Base-by-base conservation (phyloP, 75 land plant species). In the Selaginella tamariscina region DNA sequence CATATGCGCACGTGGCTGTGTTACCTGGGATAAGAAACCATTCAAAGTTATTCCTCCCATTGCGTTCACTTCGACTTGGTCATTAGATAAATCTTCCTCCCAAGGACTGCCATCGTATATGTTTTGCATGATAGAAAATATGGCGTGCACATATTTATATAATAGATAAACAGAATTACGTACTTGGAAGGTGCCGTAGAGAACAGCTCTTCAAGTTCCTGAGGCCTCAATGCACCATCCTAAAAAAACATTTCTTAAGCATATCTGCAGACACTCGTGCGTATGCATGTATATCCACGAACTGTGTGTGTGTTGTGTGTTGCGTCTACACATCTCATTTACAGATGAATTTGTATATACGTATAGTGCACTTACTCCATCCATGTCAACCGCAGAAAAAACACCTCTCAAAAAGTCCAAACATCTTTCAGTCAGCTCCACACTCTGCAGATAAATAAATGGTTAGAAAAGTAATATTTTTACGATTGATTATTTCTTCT, bases 181-280 rank as follows among this genome's bases (percentile, higher is more conserved):
- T 60, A 95, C 99, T 80, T 90, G 63, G 80, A 90, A 20, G 99
- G 88, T 30, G 99, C 91, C 27, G 99, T 95, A 54, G 99, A 95
- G 56, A 95, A 95, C 2, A 95, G 76, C 59, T 95, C 99, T 20
- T 87, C 96, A 70, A 95, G 66, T 24, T 95, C 99, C 63, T 30
- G 32, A n/a, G 85, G 77, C 31, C 85, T 74, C 62, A 95, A 71
- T 9, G 81, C 78, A 2, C 86, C 85, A 81, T 95, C 99, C 96
- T 90, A 62, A 13, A 1, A 20, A 67, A 26, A 68, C 20, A 39
- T 5, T 15, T 15, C 11, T 39, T 15, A 39, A 15, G 11, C 49
- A 39, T 5, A 39, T 15, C 5, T 39, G 5, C 49, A 39, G 11
- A 39, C 5, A 39, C 27, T 59, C 62, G 21, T 9, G 62, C 8